Evolutionary conservation across 169 alveolate species (phyloP).

Genomic region (Plasmodium inui): DNA sequence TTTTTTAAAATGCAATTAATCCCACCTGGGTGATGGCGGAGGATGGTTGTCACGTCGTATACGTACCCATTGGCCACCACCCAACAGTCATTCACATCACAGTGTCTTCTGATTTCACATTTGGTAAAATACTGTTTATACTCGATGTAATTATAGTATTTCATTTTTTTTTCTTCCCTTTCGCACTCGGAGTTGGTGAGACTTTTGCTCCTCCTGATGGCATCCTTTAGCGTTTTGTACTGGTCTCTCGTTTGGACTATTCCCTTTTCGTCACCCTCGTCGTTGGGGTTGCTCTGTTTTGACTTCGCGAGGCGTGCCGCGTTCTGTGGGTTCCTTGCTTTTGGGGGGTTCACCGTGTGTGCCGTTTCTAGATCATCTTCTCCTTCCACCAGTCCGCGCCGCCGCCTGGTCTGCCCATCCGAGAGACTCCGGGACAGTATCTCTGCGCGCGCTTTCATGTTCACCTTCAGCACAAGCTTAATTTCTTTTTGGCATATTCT

Average conservation of each 20-base stretch:
- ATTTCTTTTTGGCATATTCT: conserved; percentile 11
- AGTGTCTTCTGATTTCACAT: conserved; percentile 76
- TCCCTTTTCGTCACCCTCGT: not conserved
- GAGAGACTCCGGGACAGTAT: not conserved
- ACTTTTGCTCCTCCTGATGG: conserved; percentile 6
- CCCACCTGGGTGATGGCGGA: conserved; percentile 87
- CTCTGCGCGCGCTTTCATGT: not conserved
- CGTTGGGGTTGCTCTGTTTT: not conserved
- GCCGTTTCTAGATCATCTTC: not conserved
- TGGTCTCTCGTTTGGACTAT: not conserved
- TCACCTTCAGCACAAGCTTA: not conserved
- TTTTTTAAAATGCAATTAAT: conserved; percentile 53
- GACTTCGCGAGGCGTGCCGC: not conserved
- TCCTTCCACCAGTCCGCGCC: not conserved
- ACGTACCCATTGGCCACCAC: conserved; percentile 82
- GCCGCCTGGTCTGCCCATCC: not conserved
- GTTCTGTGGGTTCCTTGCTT: no score
- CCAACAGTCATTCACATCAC: conserved; percentile 81
- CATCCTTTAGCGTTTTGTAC: not conserved
- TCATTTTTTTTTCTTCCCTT: not conserved
- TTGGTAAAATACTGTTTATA: conserved; percentile 51
- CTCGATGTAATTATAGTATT: not conserved
- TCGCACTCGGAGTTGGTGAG: not conserved
- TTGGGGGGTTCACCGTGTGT: not conserved
- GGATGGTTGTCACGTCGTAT: conserved; percentile 83